These are phyloP conservation scores for Fragaria nilgerrensis DNA, from an alignment of 306 rosid genomes.

Conservation along the genomic window DNA sequence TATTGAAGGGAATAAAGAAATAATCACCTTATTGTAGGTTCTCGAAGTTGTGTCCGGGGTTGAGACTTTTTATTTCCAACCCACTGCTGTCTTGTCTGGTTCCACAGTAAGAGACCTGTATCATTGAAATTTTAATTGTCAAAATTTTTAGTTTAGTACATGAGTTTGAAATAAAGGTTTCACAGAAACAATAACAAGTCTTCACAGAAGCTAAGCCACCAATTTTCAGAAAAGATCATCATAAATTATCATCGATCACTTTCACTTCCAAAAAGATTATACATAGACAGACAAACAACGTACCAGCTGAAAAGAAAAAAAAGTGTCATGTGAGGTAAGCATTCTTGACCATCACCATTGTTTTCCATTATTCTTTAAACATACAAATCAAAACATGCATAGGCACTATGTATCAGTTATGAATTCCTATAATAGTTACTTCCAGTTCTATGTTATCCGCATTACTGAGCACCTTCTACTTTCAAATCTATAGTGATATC, in stretches of 20 bases:
- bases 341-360: not conserved
- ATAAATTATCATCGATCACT: not conserved
- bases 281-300: not conserved
- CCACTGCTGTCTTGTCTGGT: constrained; percentile 77
- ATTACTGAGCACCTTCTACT: not conserved
- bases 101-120: constrained; percentile 82
- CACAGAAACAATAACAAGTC: not conserved
- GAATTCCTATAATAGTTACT: not conserved
- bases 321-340: not conserved
- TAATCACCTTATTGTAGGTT: constrained; percentile 64
- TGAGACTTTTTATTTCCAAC: constrained; percentile 43
- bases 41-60: constrained; percentile 40
- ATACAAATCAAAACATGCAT: not conserved
- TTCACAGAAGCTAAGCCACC: not conserved
- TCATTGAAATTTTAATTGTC: constrained; percentile 17
- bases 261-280: not conserved
- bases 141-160: constrained; percentile 4
- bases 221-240: not conserved
- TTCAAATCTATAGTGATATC: not conserved
- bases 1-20: not conserved
- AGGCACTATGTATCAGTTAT: not conserved
- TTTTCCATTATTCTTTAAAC: not conserved
- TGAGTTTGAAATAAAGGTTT: not conserved
- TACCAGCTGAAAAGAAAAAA: not conserved
- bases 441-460: not conserved